Evolutionary conservation across 1,284 basidiomycete genomes (phyloP).

Genomic region (Cutaneotrichosporon spelunceum): DNA sequence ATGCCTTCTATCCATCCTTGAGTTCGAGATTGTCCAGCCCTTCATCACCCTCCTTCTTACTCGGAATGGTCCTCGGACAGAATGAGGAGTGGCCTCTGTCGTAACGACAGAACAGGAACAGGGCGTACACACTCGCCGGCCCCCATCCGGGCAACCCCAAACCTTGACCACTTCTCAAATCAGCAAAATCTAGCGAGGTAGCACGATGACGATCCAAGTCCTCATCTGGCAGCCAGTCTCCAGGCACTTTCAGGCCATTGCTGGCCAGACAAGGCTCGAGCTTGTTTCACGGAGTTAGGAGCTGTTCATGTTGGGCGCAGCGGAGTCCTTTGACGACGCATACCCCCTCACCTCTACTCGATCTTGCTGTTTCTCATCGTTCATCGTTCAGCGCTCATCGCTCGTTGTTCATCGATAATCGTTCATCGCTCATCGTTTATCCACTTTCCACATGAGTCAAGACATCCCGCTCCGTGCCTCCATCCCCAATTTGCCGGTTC

Average conservation of each 20-base stretch:
- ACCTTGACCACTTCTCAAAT: not conserved
- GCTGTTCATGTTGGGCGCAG: not conserved
- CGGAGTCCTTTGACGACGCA: too few relatives aligned
- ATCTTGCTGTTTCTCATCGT: too few relatives aligned
- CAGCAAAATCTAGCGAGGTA: not conserved
- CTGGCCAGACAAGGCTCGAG: not conserved
- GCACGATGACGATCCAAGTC: not conserved
- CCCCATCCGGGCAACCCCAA: not conserved
- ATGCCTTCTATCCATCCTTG: not conserved
- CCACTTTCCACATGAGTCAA: too few relatives aligned
- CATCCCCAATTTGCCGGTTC: not conserved
- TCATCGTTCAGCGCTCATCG: too few relatives aligned
- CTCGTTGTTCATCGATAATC: too few relatives aligned
- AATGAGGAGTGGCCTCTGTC: not conserved
- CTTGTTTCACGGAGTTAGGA: not conserved
- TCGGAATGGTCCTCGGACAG: not conserved
- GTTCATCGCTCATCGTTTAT: too few relatives aligned
- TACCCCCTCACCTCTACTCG: too few relatives aligned
- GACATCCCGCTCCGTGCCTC: not conserved
- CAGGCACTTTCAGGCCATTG: slow-evolving; percentile 1
- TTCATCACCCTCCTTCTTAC: not conserved
- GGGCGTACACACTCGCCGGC: not conserved
- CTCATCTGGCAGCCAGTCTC: not conserved
- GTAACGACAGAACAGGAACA: too few relatives aligned
- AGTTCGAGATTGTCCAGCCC: not conserved